These are phyloP conservation scores for Paramyrothecium roridum DNA, from an alignment of 2,329 filamentous ascomycete species.

Conservation along the genomic window DNA sequence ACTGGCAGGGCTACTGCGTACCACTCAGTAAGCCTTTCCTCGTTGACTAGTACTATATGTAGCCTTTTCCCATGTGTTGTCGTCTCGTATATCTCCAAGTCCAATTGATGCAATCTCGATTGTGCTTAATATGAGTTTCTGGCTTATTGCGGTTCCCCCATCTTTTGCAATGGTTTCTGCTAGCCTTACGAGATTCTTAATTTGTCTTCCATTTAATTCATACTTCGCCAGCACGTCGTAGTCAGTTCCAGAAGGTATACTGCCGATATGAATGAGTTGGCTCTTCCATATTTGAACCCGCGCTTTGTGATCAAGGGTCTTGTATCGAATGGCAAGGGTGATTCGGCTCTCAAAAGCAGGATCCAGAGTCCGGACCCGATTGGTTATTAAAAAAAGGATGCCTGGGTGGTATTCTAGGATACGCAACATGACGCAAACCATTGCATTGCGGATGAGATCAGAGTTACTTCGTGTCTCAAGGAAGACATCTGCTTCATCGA, in stretches of 20 bases:
- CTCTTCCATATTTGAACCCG: slow-evolving; percentile 18
- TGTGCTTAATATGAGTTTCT: background rate
- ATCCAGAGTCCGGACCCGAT: slow-evolving; percentile 36
- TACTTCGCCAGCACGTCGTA: background rate
- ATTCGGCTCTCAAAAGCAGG: slow-evolving; percentile 40
- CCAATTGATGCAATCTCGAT: background rate
- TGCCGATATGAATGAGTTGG: background rate
- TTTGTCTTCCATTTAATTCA: slow-evolving; percentile 12
- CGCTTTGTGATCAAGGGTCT: slow-evolving; percentile 13
- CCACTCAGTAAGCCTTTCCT: no score
- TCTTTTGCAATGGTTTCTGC: background rate
- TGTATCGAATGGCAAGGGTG: slow-evolving; percentile 34
- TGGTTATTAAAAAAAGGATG: slow-evolving; percentile 36
- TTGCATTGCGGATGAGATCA: slow-evolving; percentile 16
- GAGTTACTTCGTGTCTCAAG: slow-evolving; percentile 21
- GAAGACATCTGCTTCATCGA: slow-evolving; percentile 37
- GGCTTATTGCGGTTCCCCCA: background rate
- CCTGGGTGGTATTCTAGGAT: slow-evolving; percentile 32
- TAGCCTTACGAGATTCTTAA: slow-evolving; percentile 6
- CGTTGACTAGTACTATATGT: no score
- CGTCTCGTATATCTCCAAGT: background rate
- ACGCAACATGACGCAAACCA: slow-evolving; percentile 24
- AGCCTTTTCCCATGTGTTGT: background rate
- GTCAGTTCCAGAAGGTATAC: background rate
- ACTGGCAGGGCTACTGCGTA: no score